Conservation (phyloP, 495 filamentous ascomycete species). For the Penicillium turbatum region DNA sequence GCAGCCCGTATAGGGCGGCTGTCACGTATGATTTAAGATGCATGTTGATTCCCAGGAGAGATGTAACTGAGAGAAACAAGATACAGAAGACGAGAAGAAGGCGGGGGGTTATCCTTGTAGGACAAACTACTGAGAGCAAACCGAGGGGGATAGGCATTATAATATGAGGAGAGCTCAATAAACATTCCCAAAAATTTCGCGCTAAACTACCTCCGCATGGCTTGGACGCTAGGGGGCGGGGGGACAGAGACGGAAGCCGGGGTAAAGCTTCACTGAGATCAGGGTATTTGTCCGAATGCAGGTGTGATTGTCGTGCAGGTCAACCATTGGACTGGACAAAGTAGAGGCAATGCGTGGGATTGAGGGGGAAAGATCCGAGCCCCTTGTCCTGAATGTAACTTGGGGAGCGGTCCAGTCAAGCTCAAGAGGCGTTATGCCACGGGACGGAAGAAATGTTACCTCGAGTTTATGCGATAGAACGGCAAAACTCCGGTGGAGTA, state of each 20-base stretch:
- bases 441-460: slow-evolving; percentile 9
- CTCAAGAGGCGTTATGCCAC: slow-evolving; percentile 4
- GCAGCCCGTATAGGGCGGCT: slow-evolving; percentile 35
- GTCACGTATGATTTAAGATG: slow-evolving; percentile 37
- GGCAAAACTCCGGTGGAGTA: slow-evolving; percentile 24
- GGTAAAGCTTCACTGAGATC: slow-evolving; percentile 17
- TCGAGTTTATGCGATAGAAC: neutral
- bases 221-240: slow-evolving; percentile 27
- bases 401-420: slow-evolving; percentile 1
- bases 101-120: slow-evolving; percentile 29
- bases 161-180: slow-evolving; percentile 22
- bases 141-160: slow-evolving; percentile 28
- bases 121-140: slow-evolving; percentile 31
- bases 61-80: slow-evolving; percentile 30
- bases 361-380: slow-evolving; percentile 21
- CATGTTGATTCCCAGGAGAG: slow-evolving; percentile 37
- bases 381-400: slow-evolving; percentile 5
- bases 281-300: slow-evolving; percentile 24
- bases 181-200: slow-evolving; percentile 14
- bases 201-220: slow-evolving; percentile 22
- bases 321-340: slow-evolving; percentile 9
- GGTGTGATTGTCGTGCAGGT: slow-evolving; percentile 10
- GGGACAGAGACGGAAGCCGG: slow-evolving; percentile 18
- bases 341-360: slow-evolving; percentile 6
- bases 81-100: slow-evolving; percentile 29